These are phyloP conservation scores for Cyberlindnera xylosilytica DNA, from an alignment of 805 yeast species.

Conservation along the genomic window DNA sequence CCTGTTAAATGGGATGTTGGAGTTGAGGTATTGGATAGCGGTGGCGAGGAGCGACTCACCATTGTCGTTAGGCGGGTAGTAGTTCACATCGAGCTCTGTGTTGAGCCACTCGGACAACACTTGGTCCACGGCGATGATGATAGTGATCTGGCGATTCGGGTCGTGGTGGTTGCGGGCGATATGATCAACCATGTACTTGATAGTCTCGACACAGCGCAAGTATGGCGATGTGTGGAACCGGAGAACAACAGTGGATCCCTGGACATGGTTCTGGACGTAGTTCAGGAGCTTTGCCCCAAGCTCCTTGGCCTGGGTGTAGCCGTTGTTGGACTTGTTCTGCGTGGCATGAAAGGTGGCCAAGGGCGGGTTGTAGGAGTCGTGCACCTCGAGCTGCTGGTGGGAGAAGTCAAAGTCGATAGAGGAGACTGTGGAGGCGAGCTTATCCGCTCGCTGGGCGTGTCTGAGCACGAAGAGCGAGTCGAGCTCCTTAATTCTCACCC, in stretches of 20 bases:
- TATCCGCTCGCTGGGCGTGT: slow-evolving; percentile 29
- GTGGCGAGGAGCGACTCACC: slow-evolving; percentile 39
- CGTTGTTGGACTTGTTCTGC: slow-evolving; percentile 27
- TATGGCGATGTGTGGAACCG: slow-evolving; percentile 41
- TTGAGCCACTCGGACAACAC: slow-evolving; percentile 43
- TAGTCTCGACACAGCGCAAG: slow-evolving; percentile 42
- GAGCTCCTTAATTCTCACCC: slow-evolving; percentile 7
- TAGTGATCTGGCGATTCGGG: slow-evolving; percentile 7
- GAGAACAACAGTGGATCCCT: slow-evolving; percentile 15
- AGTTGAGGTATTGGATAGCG: slow-evolving; percentile 36
- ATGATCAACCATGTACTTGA: slow-evolving; percentile 24
- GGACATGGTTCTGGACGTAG: slow-evolving; percentile 20
- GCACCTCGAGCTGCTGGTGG: slow-evolving; percentile 8
- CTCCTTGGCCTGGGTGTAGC: slow-evolving; percentile 25
- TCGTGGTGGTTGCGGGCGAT: slow-evolving; percentile 20
- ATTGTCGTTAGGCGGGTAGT: slow-evolving; percentile 43
- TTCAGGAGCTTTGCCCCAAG: slow-evolving; percentile 23
- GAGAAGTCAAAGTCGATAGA: slow-evolving; percentile 22
- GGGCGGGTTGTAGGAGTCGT: slow-evolving; percentile 27
- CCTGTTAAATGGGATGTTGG: slow-evolving; percentile 21
- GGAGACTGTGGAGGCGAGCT: slow-evolving; percentile 26
- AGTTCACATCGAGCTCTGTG: slow-evolving; percentile 36
- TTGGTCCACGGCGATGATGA: slow-evolving; percentile 38
- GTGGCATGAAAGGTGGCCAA: slow-evolving; percentile 28
- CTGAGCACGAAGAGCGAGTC: slow-evolving; percentile 28